Conservation (phyloP, 108 stramenopile genomes). For the Schizochytrium sp. region DNA sequence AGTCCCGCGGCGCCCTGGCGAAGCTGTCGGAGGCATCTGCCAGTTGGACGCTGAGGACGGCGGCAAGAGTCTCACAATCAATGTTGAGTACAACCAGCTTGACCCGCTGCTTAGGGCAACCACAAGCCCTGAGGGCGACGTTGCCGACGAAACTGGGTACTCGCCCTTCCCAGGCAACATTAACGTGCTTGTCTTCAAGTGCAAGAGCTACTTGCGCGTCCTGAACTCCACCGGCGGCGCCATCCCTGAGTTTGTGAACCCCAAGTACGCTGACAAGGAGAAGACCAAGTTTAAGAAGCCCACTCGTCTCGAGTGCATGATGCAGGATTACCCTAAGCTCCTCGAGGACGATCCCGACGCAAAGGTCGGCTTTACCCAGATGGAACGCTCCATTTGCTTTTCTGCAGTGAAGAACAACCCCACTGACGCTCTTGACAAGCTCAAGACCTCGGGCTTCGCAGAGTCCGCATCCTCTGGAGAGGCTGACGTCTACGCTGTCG, state of each 20-base stretch:
- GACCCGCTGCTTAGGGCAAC: conserved; percentile 91
- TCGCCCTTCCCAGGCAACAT: conserved; percentile 98
- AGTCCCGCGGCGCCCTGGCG: conserved; percentile 93
- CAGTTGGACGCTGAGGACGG: conserved; percentile 74
- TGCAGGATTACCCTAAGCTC: conserved; percentile 97
- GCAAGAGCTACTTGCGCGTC: conserved; percentile 85
- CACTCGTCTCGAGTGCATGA: conserved; percentile 99
- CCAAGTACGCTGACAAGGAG: conserved; percentile 93
- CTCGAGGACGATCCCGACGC: conserved; percentile 76
- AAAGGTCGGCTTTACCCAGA: conserved; percentile 93
- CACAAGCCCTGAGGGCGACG: conserved; percentile 89
- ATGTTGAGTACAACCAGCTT: conserved; percentile 99
- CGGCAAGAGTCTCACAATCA: conserved; percentile 80
- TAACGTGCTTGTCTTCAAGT: conserved; percentile 91
- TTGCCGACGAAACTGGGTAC: conserved; percentile 89
- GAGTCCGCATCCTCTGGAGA: conserved; percentile 92
- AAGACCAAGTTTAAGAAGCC: conserved; percentile 97
- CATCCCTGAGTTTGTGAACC: conserved; percentile 98
- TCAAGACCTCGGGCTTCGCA: conserved; percentile 85
- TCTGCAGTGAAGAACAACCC: conserved; percentile 94
- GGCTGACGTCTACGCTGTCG: conserved; percentile 85
- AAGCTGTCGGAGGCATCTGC: conserved; percentile 98
- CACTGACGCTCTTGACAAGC: conserved; percentile 84
- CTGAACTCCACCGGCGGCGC: conserved; percentile 85
- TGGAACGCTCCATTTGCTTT: conserved; percentile 85